Evolutionary conservation across 352 stramenopile species (phyloP), one percentile per base, ranked within the genome.

Genomic region (Phytophthora cajani): DNA sequence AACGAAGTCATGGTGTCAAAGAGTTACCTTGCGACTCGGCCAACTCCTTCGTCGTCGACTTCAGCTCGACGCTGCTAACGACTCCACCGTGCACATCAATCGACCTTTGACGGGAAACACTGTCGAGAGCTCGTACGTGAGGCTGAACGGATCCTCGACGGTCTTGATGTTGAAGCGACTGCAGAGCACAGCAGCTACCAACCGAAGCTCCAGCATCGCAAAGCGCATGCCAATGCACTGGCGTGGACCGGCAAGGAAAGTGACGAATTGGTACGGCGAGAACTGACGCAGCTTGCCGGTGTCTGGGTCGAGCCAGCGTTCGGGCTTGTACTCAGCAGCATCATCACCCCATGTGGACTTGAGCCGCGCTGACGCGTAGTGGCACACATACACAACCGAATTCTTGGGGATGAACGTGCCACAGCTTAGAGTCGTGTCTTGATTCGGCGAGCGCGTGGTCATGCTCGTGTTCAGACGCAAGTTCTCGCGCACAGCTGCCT

Each of bases 161-260:
- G 67, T 81, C 62, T 71, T 71, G 40, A 84, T 57, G 51, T 90
- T 77, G 54, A 78, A 90, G 27, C 64, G 62, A 30, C 68, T 82
- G 14, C 86, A 50, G 33, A 90, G 64, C 47, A 70, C 58, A 2
- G 80, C 80, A 23, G 82, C 63, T 36, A 75, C 69, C 42, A 82
- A 84, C 59, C 83, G 85, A 58, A 90, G 75, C 67, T 90, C 78
- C 14, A 88, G 59, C 38, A 87, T 47, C 8, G 80, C 82, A 63
- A 90, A 84, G 21, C 70, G 63, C 78, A 87, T 85, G 21, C 84
- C 87, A 23, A 92, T 71, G 62, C 84, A 94, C 56, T 76, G 77
- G 6, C 80, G 82, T 10, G 77, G 79, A 0, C 85, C 87, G 8
- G 69, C 80, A 5, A 87, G 58, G 65, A 94, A 93, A n/a, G 71